Evolutionary conservation across 2,329 filamentous ascomycete genomes (phyloP).

Genomic region (Dryadomyces sulphureus): DNA sequence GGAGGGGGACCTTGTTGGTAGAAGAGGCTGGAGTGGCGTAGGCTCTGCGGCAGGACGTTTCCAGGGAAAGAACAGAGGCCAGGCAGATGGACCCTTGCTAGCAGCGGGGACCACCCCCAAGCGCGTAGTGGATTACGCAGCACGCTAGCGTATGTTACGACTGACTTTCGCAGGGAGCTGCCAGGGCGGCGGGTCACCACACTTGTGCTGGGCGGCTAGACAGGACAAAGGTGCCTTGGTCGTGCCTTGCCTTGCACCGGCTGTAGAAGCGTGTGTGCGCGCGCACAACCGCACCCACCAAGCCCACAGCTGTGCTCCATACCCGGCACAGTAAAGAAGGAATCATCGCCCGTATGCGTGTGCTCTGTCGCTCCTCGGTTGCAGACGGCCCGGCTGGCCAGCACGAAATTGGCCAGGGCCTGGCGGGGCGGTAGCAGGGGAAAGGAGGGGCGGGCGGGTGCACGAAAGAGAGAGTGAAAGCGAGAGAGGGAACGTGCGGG

Average conservation of each 20-base stretch:
- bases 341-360: too few species aligned
- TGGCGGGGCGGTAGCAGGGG: neutral
- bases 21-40: slow-evolving; percentile 2
- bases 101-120: slow-evolving; percentile 8
- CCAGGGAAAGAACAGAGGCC: slow-evolving; percentile 3
- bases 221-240: neutral
- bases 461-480: neutral
- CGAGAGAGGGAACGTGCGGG: neutral
- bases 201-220: slow-evolving; percentile 1
- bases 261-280: neutral
- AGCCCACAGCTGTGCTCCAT: neutral
- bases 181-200: slow-evolving; percentile 6
- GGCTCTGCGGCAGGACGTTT: slow-evolving; percentile 4
- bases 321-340: neutral
- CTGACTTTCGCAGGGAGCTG: neutral
- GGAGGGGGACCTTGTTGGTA: too few species aligned
- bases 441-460: neutral
- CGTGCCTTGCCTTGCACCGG: neutral
- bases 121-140: slow-evolving; percentile 10
- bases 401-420: neutral
- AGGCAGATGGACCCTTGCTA: slow-evolving; percentile 9
- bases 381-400: slow-evolving; percentile 1
- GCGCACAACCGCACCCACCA: neutral
- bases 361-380: neutral
- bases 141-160: slow-evolving; percentile 7